Evolutionary conservation across 352 stramenopile genomes (phyloP).

Genomic region (Pythium aphanidermatum): DNA sequence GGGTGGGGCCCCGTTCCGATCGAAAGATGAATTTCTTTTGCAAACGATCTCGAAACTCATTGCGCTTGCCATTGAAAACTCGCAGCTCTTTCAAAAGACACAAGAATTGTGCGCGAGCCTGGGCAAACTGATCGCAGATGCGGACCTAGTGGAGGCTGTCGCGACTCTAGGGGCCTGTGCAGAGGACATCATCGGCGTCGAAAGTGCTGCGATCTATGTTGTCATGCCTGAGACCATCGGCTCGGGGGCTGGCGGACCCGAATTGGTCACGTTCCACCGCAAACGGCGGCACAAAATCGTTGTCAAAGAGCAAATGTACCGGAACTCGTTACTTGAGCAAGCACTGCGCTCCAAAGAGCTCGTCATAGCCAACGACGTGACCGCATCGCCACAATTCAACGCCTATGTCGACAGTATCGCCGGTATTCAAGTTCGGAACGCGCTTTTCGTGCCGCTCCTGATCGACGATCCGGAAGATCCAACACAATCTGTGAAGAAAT

Average conservation of each 20-base stretch:
- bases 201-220: constrained; percentile 61
- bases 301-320: constrained; percentile 43
- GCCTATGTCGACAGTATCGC: constrained; percentile 65
- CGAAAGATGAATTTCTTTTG: constrained; percentile 76
- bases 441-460: constrained; percentile 58
- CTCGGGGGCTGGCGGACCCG: constrained; percentile 16
- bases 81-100: constrained; percentile 74
- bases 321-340: constrained; percentile 43
- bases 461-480: constrained; percentile 35
- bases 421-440: constrained; percentile 41
- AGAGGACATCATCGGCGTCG: constrained; percentile 69
- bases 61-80: constrained; percentile 74
- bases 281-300: constrained; percentile 57
- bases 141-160: constrained; percentile 53
- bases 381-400: constrained; percentile 34
- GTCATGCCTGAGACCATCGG: constrained; percentile 15
- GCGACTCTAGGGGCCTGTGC: constrained; percentile 42
- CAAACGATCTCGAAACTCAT: constrained; percentile 75
- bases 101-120: constrained; percentile 61
- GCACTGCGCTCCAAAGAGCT: constrained; percentile 37
- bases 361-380: constrained; percentile 62
- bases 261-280: constrained; percentile 68
- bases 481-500: constrained; percentile 20
- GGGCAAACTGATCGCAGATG: constrained; percentile 52
- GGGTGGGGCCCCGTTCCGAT: constrained; percentile 58